A percentile compares a stretch with the other conserved stretches of the same genome.
Conservation (phyloP, 306 rosid species). For the Acacia confusa region DNA sequence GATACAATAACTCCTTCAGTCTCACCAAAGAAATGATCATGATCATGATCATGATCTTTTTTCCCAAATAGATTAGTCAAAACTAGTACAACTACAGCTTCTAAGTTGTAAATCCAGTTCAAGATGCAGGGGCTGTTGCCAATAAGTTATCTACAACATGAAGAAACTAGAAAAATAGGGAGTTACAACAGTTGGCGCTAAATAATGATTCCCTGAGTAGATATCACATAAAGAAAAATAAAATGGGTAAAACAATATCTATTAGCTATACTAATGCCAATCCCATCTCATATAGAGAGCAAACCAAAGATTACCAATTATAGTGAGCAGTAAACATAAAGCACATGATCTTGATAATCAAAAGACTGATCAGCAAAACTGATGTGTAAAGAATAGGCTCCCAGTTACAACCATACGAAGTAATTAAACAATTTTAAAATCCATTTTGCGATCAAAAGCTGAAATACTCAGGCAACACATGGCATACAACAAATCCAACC, state of each 20-base stretch:
- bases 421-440: not conserved
- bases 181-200: not conserved
- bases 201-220: not conserved
- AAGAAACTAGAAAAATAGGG: conserved; percentile 3
- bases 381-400: not conserved
- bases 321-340: not conserved
- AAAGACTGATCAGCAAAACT: not conserved
- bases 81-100: not conserved
- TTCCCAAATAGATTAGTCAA: not conserved
- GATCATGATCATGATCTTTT: not conserved
- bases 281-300: not conserved
- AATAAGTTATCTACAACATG: not conserved
- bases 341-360: not conserved
- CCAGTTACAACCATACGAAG: not conserved
- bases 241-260: not conserved
- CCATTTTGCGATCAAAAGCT: not conserved
- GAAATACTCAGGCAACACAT: not conserved
- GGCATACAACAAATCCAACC: not conserved
- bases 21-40: not conserved
- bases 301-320: not conserved
- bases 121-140: not conserved
- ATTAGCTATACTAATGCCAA: not conserved
- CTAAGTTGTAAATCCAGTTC: not conserved
- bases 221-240: not conserved
- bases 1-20: not conserved